phyloP scores from a whole-genome alignment of 2,329 filamentous ascomycete genomes.

The Phyllosticta citrichinensis region DNA sequence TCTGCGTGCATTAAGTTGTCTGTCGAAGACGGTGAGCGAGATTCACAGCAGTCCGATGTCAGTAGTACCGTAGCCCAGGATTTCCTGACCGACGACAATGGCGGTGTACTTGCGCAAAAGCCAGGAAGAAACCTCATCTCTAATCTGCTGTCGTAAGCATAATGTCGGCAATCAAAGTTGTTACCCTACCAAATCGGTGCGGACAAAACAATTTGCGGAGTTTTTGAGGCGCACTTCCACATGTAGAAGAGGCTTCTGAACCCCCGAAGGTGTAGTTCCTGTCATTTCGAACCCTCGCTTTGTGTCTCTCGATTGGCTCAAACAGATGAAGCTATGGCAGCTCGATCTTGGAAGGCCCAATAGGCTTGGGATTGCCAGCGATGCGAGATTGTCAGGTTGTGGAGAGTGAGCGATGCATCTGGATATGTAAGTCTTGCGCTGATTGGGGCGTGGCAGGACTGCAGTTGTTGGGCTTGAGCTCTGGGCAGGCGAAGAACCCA shows the following conservation, averaged over 20 bases:
- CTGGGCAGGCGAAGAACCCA: too few relatives aligned
- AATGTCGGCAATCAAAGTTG: neutral
- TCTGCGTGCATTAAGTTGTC: constrained; percentile 19
- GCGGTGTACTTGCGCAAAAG: constrained; percentile 24
- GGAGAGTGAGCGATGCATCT: too few relatives aligned
- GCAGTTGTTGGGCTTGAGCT: too few relatives aligned
- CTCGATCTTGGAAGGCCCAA: too few relatives aligned
- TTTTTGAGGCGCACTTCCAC: constrained; percentile 2
- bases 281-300: neutral
- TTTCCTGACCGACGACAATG: constrained; percentile 24
- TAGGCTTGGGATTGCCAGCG: too few relatives aligned
- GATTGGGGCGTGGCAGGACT: too few relatives aligned
- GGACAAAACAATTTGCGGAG: neutral
- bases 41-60: neutral
- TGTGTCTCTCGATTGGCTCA: too few relatives aligned
- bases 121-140: constrained; percentile 28
- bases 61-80: constrained; percentile 22
- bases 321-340: too few relatives aligned
- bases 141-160: constrained; percentile 18
- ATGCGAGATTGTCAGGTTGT: too few relatives aligned
- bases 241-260: neutral
- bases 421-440: too few relatives aligned
- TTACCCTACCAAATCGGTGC: neutral
- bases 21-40: constrained; percentile 8
- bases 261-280: neutral